Conservation (phyloP, 1,284 basidiomycete genomes). For the Rhizoctonia solani region DNA sequence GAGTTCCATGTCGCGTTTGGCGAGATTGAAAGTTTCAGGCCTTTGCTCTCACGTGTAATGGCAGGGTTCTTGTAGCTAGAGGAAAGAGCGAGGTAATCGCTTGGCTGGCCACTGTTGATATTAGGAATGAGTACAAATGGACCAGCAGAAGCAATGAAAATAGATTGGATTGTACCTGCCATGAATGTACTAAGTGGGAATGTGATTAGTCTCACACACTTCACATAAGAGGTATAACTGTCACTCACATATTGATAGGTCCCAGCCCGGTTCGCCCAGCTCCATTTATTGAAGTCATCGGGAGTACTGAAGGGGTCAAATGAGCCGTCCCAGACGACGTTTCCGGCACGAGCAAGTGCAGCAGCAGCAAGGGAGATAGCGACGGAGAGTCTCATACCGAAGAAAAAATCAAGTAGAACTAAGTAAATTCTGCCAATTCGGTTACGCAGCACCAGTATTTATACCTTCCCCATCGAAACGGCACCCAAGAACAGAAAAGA, state of each 20-base stretch:
- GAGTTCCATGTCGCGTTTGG: constrained; percentile 37
- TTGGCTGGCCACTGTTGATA: constrained; percentile 46
- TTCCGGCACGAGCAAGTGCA: constrained; percentile 37
- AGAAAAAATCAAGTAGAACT: too few species aligned
- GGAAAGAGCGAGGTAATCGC: constrained; percentile 56
- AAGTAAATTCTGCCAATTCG: too few species aligned
- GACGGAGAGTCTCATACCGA: constrained; percentile 37
- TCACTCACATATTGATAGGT: constrained; percentile 8
- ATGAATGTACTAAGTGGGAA: constrained; percentile 67
- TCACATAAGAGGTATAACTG: neutral
- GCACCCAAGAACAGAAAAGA: too few species aligned
- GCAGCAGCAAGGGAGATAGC: constrained; percentile 34
- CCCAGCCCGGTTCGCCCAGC: constrained; percentile 35
- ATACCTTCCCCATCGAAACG: too few species aligned
- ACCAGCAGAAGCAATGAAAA: constrained; percentile 40
- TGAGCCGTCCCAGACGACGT: constrained; percentile 52
- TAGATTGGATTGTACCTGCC: constrained; percentile 51
- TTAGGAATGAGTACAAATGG: neutral
- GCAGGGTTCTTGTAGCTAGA: constrained; percentile 65
- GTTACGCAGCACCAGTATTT: neutral
- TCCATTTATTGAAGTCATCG: constrained; percentile 59
- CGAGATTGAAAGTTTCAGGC: constrained; percentile 59
- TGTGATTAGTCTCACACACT: constrained; percentile 40
- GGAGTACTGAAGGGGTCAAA: constrained; percentile 57
- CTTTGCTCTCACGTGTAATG: constrained; percentile 54